phyloP scores from a whole-genome alignment of 2,329 filamentous ascomycete species.

The Cladophialophora chaetospira region DNA sequence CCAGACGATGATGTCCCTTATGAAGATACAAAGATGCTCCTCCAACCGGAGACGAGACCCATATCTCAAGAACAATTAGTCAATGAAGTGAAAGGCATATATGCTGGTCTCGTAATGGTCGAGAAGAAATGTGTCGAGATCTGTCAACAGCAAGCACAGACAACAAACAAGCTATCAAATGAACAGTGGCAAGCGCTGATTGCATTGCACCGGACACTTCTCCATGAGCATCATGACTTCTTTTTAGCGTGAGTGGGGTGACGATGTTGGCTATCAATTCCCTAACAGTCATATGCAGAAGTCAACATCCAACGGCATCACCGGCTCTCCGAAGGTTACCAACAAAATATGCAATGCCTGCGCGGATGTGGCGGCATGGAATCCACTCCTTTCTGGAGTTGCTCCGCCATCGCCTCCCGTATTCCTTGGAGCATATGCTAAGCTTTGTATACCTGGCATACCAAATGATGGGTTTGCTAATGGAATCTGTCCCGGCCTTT shows the following conservation, averaged over 20 bases:
- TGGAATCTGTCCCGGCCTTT: conserved; percentile 81
- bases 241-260: too few relatives aligned
- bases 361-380: conserved; percentile 92
- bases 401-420: conserved; percentile 71
- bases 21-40: conserved; percentile 12
- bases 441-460: conserved; percentile 88
- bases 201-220: conserved; percentile 73
- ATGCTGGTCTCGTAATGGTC: conserved; percentile 48
- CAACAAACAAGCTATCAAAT: conserved; percentile 55
- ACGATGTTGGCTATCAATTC: too few relatives aligned
- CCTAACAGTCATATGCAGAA: too few relatives aligned
- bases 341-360: conserved; percentile 82
- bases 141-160: conserved; percentile 62
- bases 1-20: conserved; percentile 8
- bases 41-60: conserved; percentile 65
- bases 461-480: conserved; percentile 82
- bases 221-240: conserved; percentile 84
- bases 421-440: conserved; percentile 83
- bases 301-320: conserved; percentile 79
- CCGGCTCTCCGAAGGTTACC: conserved; percentile 68
- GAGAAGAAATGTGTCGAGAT: conserved; percentile 87
- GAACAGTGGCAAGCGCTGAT: conserved; percentile 86
- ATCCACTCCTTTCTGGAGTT: conserved; percentile 85
- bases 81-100: conserved; percentile 73
- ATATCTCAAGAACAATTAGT: conserved; percentile 79